Evolutionary conservation across 1,284 basidiomycete species (phyloP).

Genomic region (Marasmius sp.): DNA sequence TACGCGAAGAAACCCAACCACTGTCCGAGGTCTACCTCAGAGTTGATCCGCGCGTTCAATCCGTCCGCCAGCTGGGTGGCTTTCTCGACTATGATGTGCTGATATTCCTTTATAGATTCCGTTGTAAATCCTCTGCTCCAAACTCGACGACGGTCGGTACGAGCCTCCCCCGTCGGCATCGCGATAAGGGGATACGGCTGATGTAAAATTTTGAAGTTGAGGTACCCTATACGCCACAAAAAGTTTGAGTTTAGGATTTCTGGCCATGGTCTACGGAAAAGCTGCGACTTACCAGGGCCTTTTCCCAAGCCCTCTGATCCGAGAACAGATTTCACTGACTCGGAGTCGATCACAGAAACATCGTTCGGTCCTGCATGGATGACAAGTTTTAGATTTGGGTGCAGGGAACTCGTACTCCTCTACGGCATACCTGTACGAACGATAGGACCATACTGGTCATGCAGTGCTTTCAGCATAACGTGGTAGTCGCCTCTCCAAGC

Average conservation of each 20-base stretch:
- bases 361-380: conserved; percentile 7
- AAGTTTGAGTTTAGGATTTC: too few species aligned
- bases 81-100: conserved; percentile 38
- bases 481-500: conserved; percentile 30
- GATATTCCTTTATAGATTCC: conserved; percentile 47
- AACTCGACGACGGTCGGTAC: conserved; percentile 44
- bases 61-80: conserved; percentile 35
- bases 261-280: too few species aligned
- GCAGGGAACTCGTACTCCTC: background rate
- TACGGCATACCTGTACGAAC: conserved; percentile 36
- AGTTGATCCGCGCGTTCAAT: conserved; percentile 21
- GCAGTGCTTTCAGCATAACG: conserved; percentile 26
- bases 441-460: conserved; percentile 38
- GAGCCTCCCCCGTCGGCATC: conserved; percentile 28
- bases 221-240: too few species aligned
- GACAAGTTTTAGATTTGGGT: background rate
- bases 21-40: conserved; percentile 36
- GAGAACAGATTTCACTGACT: background rate
- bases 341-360: conserved; percentile 4
- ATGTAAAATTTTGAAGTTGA: too few species aligned
- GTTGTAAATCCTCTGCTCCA: conserved; percentile 54
- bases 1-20: conserved; percentile 55
- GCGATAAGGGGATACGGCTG: too few species aligned
- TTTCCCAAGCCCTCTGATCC: conserved; percentile 26
- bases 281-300: conserved; percentile 31